phyloP scores from a whole-genome alignment of 2,329 filamentous ascomycete genomes.

The Penicillium palitans region DNA sequence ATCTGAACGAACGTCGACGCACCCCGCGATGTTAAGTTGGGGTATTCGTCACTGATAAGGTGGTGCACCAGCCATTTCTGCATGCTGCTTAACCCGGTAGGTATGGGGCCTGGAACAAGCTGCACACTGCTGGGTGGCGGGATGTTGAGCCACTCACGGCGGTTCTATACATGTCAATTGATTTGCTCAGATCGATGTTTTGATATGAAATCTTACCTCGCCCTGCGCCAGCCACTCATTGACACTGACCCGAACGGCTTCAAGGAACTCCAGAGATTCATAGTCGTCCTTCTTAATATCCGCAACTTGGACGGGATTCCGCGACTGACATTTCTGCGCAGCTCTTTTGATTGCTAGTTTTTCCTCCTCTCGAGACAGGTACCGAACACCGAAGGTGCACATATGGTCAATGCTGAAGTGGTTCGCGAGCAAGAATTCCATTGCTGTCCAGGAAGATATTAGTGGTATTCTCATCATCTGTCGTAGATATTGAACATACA shows the following conservation, averaged over 20 bases:
- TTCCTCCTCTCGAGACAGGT: slow-evolving; percentile 63
- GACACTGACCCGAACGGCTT: slow-evolving; percentile 48
- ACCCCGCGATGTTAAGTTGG: slow-evolving; percentile 40
- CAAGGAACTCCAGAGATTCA: slow-evolving; percentile 54
- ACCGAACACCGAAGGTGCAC: slow-evolving; percentile 59
- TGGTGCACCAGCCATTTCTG: slow-evolving; percentile 68
- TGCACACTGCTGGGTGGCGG: slow-evolving; percentile 32
- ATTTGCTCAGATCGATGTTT: neutral
- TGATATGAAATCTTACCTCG: slow-evolving; percentile 18
- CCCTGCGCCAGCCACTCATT: slow-evolving; percentile 46
- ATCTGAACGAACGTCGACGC: slow-evolving; percentile 45
- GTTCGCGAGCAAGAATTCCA: slow-evolving; percentile 60
- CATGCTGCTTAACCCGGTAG: slow-evolving; percentile 53
- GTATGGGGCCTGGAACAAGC: slow-evolving; percentile 22
- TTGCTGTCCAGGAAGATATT: slow-evolving; percentile 42
- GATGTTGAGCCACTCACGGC: slow-evolving; percentile 48
- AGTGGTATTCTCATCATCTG: neutral
- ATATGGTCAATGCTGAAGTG: slow-evolving; percentile 60
- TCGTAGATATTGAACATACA: slow-evolving; percentile 35
- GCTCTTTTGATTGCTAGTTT: slow-evolving; percentile 48
- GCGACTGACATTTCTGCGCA: slow-evolving; percentile 42
- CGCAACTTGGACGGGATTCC: slow-evolving; percentile 39
- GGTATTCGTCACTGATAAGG: slow-evolving; percentile 62
- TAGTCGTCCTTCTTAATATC: slow-evolving; percentile 54
- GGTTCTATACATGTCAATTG: slow-evolving; percentile 20